Evolutionary conservation across 2,329 filamentous ascomycete species (phyloP), one percentile per base, ranked within the genome.

Genomic region (Verticillium klebahnii): DNA sequence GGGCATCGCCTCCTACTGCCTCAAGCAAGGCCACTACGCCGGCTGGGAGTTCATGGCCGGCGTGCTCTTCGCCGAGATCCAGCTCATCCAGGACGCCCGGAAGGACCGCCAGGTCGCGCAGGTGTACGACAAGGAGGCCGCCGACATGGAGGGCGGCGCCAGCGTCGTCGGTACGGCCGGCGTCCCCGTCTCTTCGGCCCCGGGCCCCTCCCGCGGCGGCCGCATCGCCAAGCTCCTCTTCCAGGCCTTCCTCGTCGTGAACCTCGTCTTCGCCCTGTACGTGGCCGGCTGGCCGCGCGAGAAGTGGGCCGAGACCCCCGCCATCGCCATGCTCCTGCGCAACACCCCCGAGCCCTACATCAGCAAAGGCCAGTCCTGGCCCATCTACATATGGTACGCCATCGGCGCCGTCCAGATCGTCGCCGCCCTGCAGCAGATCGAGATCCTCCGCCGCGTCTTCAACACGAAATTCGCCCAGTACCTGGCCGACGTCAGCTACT

Each of bases 401-500:
- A 69, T 72, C 45, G 75, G 75, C 19, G 75, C 78, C 54, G 64
- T 79, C 39, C 65, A 64, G 5, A 62, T 66, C 5, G 58, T 76
- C 34, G 14, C 60, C 3, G 67, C 61, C 61, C 64, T 79, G 61
- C 78, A 78, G 63, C 67, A 67, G 3, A 65, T 66, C 52, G 34
- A 62, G 56, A 39, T 39, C n/a, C 45, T 66, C 36, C 76, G 70
- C 36, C 62, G 66, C 14, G 64, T 80, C 32, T 82, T 85, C 68
- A 80, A 80, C 60, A 76, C 75, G 2, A 69, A 73, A 0, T 64
- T 82, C 14, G 79, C 81, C 14, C 83, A 84, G 65, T 87, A 87
- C 68, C 78, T 84, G 23, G 85, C 81, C 14, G 77, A 78, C 31
- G 81, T 86, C 63, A 85, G 82, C 61, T 87, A 82, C 64, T 80